Conservation (phyloP, 306 rosid genomes). For the Fragaria vesca region DNA sequence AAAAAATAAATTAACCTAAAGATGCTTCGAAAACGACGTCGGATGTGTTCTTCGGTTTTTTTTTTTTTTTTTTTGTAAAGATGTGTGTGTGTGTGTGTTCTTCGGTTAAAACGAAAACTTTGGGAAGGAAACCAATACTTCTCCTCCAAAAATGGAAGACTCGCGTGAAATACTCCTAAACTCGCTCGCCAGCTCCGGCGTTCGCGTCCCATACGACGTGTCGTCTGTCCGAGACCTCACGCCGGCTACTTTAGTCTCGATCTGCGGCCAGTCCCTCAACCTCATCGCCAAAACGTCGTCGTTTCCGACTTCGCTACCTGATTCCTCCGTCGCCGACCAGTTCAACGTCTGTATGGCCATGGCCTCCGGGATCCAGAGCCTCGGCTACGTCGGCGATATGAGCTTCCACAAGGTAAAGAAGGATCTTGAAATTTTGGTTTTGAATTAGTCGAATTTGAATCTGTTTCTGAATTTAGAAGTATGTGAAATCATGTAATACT, state of each 20-base stretch:
- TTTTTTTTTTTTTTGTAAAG: too few relatives aligned
- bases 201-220: slow-evolving; percentile 34
- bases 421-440: too few relatives aligned
- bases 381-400: slow-evolving; percentile 52
- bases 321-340: slow-evolving; percentile 49
- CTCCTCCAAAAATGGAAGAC: slow-evolving; percentile 29
- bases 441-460: too few relatives aligned
- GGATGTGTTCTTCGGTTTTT: not conserved
- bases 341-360: slow-evolving; percentile 46
- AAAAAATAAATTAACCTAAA: not conserved
- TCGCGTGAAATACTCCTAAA: slow-evolving; percentile 40
- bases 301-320: slow-evolving; percentile 42
- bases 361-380: slow-evolving; percentile 41
- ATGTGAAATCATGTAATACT: not conserved
- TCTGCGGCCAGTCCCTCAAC: slow-evolving; percentile 50
- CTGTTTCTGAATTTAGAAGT: too few relatives aligned
- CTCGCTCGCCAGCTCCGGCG: slow-evolving; percentile 36
- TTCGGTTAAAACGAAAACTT: not conserved
- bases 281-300: slow-evolving; percentile 27
- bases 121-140: not conserved
- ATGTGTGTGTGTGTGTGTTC: too few relatives aligned
- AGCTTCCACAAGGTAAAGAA: slow-evolving; percentile 53
- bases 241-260: slow-evolving; percentile 38
- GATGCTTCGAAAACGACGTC: not conserved
- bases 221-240: slow-evolving; percentile 38